Percentiles rank a stretch among this genome's conserved stretches.
phyloP scores from a whole-genome alignment of 1,284 basidiomycete species.

The Omphalotus olearius region DNA sequence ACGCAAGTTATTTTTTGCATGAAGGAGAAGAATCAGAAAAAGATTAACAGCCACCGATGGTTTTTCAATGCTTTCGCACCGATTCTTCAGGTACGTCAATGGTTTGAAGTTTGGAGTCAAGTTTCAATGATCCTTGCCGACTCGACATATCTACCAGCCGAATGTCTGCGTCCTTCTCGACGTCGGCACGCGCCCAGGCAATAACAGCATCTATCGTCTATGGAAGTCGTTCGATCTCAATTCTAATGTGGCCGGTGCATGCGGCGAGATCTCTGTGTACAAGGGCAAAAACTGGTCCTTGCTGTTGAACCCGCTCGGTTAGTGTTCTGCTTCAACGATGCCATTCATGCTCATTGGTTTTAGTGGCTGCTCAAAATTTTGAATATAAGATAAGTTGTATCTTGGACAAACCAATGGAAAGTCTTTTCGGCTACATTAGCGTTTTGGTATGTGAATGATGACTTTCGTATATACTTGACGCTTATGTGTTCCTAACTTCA shows the following conservation, averaged over 20 bases:
- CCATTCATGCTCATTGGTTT: not conserved
- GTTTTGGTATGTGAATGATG: constrained; percentile 53
- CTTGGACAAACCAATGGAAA: constrained; percentile 92
- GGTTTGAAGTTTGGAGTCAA: not conserved
- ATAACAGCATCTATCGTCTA: constrained; percentile 84
- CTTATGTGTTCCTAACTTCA: constrained; percentile 22
- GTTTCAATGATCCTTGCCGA: constrained; percentile 3
- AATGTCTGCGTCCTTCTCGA: constrained; percentile 90
- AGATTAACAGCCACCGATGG: constrained; percentile 95
- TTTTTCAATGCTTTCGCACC: constrained; percentile 90
- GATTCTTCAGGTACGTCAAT: constrained; percentile 56
- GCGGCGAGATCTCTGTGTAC: constrained; percentile 91
- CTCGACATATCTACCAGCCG: constrained; percentile 42
- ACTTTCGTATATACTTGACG: not conserved
- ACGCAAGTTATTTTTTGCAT: constrained; percentile 90
- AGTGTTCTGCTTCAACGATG: constrained; percentile 15
- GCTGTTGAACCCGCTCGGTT: constrained; percentile 83
- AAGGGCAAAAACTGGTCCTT: constrained; percentile 86
- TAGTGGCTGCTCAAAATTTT: constrained; percentile 92
- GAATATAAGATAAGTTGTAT: constrained; percentile 94
- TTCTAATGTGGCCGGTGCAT: constrained; percentile 91
- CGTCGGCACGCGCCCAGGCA: constrained; percentile 87
- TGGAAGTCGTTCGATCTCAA: constrained; percentile 97
- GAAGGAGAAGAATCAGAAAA: constrained; percentile 95
- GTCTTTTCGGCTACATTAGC: constrained; percentile 90